Percentiles rank a stretch among this genome's conserved stretches.
These are phyloP conservation scores for Trichophyton mentagrophytes DNA, from an alignment of 2,329 filamentous ascomycete species.

Conservation along the genomic window DNA sequence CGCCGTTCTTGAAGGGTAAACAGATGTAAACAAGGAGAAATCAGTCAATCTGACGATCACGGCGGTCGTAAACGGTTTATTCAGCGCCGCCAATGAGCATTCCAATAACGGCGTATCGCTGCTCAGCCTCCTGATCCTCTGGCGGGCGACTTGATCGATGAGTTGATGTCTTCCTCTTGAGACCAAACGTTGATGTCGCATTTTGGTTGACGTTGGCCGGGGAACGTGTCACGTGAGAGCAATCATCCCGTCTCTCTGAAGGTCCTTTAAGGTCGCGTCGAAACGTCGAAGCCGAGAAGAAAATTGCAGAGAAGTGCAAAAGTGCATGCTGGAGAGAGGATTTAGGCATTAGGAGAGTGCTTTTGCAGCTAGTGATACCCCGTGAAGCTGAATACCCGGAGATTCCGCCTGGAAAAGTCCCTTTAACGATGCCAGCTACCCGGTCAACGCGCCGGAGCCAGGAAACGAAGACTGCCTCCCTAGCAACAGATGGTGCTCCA, in stretches of 20 bases:
- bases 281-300: not conserved
- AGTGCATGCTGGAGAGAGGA: not conserved
- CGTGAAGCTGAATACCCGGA: not conserved
- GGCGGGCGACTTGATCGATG: not conserved
- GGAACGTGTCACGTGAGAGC: not conserved
- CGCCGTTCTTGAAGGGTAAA: not conserved
- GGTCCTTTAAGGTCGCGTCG: not conserved
- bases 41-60: not conserved
- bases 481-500: not conserved
- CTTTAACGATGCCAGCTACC: not conserved
- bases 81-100: not conserved
- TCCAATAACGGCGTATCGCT: not conserved
- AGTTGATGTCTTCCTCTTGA: not conserved
- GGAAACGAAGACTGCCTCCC: not conserved
- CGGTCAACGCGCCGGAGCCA: not conserved
- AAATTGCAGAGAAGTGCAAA: not conserved
- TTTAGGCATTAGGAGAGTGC: no score
- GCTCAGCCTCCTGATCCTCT: not conserved
- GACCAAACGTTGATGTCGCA: not conserved
- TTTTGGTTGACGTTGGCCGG: not conserved
- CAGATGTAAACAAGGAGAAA: not conserved
- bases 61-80: not conserved
- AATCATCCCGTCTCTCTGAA: no score
- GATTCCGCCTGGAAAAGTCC: not conserved
- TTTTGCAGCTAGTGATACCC: not conserved